phyloP scores from a whole-genome alignment of 139 green algal genomes.

The Chara braunii region DNA sequence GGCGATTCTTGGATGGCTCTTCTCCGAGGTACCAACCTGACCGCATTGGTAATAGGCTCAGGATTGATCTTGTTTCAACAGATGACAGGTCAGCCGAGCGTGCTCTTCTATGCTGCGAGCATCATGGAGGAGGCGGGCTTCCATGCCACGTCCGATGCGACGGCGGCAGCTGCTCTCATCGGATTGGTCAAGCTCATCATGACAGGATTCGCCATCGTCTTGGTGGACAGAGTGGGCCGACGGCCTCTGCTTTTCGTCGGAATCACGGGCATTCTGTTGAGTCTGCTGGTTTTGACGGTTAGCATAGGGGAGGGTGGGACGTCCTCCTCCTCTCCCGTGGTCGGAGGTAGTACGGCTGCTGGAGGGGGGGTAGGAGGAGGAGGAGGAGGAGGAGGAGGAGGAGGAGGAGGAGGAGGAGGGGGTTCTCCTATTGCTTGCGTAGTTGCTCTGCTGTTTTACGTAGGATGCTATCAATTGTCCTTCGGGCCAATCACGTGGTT shows the following conservation, averaged over 20 bases:
- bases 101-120: constrained; percentile 79
- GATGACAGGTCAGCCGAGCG: constrained; percentile 78
- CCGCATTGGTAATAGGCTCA: constrained; percentile 37
- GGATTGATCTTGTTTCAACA: constrained; percentile 47
- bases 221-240: constrained; percentile 65
- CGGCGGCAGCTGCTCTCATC: no score
- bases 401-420: no score
- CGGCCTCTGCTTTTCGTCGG: constrained; percentile 76
- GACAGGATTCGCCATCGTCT: constrained; percentile 68
- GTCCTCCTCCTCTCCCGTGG: constrained; percentile 24
- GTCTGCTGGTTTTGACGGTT: constrained; percentile 52
- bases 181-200: constrained; percentile 83
- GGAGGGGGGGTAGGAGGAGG: no score
- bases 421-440: constrained; percentile 50
- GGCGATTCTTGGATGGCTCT: constrained; percentile 10
- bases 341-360: no score
- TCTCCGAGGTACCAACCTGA: constrained; percentile 27
- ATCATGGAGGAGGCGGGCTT: constrained; percentile 63
- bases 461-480: constrained; percentile 66
- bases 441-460: constrained; percentile 74
- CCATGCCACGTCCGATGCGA: constrained; percentile 37
- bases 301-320: constrained; percentile 33
- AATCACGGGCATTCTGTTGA: constrained; percentile 60
- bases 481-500: constrained; percentile 90
- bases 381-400: no score